phyloP scores from a whole-genome alignment of 345 rosid genomes.

The Orychophragmus violaceus region DNA sequence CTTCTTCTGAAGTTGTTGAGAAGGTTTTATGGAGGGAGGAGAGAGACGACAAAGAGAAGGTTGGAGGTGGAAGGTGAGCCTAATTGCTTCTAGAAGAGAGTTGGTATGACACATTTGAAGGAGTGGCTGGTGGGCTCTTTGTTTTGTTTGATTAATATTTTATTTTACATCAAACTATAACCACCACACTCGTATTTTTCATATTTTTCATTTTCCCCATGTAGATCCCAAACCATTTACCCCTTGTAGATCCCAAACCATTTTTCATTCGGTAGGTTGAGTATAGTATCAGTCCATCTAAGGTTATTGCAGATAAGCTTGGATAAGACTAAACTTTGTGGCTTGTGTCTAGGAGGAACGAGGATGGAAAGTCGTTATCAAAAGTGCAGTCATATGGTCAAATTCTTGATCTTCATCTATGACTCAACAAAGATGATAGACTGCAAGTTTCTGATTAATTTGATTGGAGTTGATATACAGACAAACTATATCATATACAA shows the following conservation, averaged over 20 bases:
- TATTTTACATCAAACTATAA: slow-evolving; percentile 30
- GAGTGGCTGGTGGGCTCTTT: slow-evolving; percentile 61
- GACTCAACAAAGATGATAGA: neutral
- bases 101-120: slow-evolving; percentile 92
- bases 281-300: neutral
- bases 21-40: slow-evolving; percentile 21
- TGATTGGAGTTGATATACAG: neutral
- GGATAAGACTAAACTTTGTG: neutral
- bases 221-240: neutral
- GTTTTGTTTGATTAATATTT: slow-evolving; percentile 25
- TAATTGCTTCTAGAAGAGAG: slow-evolving; percentile 93
- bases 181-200: slow-evolving; percentile 22
- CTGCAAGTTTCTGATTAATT: neutral
- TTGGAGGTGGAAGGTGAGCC: slow-evolving; percentile 31
- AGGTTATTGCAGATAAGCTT: neutral
- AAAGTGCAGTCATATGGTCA: neutral
- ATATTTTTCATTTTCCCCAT: neutral
- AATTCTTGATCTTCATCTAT: neutral
- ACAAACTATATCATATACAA: too few species aligned
- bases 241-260: too few species aligned
- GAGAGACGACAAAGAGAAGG: slow-evolving; percentile 14
- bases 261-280: too few species aligned
- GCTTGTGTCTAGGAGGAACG: neutral
- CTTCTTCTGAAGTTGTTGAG: slow-evolving; percentile 4
- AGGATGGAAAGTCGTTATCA: neutral